Evolutionary conservation across 116 monocot species (phyloP).

Genomic region (Iris pallida): DNA sequence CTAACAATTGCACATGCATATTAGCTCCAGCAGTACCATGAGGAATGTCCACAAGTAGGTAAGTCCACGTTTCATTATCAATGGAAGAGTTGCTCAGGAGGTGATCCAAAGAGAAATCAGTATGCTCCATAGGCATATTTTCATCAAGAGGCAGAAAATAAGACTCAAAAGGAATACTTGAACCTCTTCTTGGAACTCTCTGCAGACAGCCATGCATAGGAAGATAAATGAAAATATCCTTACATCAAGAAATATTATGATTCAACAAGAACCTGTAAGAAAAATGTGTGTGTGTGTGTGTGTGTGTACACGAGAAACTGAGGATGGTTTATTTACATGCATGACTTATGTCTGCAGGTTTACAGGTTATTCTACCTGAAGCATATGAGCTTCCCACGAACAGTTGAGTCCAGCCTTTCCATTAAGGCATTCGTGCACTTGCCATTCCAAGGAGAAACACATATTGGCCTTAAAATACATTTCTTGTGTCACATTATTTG

Average conservation of each 20-base stretch:
- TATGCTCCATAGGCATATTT: constrained; percentile 7
- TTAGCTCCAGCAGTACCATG: constrained; percentile 69
- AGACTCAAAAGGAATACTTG: constrained; percentile 50
- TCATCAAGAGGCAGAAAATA: constrained; percentile 63
- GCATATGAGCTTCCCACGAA: constrained; percentile 46
- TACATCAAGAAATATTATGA: background rate
- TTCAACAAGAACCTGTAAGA: background rate
- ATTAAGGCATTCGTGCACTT: constrained; percentile 48
- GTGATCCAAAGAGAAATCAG: constrained; percentile 37
- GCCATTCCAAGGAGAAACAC: constrained; percentile 76
- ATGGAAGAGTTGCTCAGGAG: constrained; percentile 67
- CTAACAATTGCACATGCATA: constrained; percentile 55
- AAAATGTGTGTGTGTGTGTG: too few species aligned
- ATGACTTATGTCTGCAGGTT: background rate
- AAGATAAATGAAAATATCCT: constrained; percentile 5
- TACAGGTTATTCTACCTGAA: constrained; percentile 47
- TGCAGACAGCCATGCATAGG: constrained; percentile 28
- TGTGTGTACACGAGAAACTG: too few species aligned
- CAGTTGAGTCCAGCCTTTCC: constrained; percentile 78
- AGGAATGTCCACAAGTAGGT: constrained; percentile 69
- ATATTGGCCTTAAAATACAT: constrained; percentile 12
- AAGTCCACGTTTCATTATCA: constrained; percentile 63
- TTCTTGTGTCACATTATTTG: constrained; percentile 16
- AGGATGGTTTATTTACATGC: too few species aligned
- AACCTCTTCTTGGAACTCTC: constrained; percentile 43